These are phyloP conservation scores for Davidsoniella virescens DNA, from an alignment of 2,329 filamentous ascomycete genomes.

Conservation along the genomic window DNA sequence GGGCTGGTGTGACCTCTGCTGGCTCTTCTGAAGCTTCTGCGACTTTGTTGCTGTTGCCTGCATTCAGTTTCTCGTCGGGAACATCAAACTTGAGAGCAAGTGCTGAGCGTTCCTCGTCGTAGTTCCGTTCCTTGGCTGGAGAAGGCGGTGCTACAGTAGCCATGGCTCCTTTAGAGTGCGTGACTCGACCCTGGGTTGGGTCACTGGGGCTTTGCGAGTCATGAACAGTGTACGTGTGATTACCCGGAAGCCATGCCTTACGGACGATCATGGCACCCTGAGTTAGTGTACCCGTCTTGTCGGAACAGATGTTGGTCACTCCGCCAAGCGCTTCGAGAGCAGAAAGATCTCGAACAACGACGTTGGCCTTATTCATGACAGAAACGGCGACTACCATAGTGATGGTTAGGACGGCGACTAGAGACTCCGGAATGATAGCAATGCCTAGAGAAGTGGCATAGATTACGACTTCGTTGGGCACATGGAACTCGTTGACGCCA, in stretches of 20 bases:
- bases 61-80: conserved; percentile 36
- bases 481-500: conserved; percentile 36
- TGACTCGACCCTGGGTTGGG: conserved; percentile 41
- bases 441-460: conserved; percentile 43
- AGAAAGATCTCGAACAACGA: conserved; percentile 49
- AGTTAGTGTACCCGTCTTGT: conserved; percentile 56
- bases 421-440: conserved; percentile 46
- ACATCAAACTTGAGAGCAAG: conserved; percentile 46
- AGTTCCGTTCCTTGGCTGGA: conserved; percentile 30
- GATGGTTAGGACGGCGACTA: conserved; percentile 54
- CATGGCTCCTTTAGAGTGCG: conserved; percentile 21
- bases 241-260: conserved; percentile 46
- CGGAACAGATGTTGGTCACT: conserved; percentile 57
- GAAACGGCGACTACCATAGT: conserved; percentile 52
- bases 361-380: conserved; percentile 47
- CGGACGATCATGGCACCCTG: conserved; percentile 55
- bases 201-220: conserved; percentile 45
- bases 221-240: conserved; percentile 41
- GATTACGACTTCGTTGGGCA: conserved; percentile 37
- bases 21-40: conserved; percentile 21
- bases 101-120: conserved; percentile 42
- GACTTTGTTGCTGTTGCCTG: conserved; percentile 17
- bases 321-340: conserved; percentile 54
- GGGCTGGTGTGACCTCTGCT: conserved; percentile 32
- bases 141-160: conserved; percentile 9